phyloP scores from a whole-genome alignment of 441 rosid genomes.

The Breynia disticha region DNA sequence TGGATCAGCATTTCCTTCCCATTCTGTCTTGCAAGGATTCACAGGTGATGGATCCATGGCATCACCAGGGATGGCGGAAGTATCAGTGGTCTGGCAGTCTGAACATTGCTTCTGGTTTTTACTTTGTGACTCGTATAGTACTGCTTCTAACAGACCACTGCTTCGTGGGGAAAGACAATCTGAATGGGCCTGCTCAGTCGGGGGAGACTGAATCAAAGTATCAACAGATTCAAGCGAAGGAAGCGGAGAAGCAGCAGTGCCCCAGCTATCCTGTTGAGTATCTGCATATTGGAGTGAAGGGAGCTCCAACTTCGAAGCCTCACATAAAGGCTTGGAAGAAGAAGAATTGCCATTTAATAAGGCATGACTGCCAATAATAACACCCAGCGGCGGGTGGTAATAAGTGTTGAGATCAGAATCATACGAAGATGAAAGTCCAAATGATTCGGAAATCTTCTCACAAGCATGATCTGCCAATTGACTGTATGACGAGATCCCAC shows the following conservation, averaged over 20 bases:
- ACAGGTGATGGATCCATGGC: slow-evolving; percentile 32
- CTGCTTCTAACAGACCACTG: slow-evolving; percentile 79
- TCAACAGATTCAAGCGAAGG: slow-evolving; percentile 65
- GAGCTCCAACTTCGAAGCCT: slow-evolving; percentile 99
- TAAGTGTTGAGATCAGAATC: slow-evolving; percentile 43
- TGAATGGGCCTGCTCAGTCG: slow-evolving; percentile 37
- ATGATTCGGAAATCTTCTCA: slow-evolving; percentile 38
- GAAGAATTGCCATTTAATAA: slow-evolving; percentile 77
- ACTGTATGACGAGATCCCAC: slow-evolving; percentile 35
- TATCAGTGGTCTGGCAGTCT: slow-evolving; percentile 50
- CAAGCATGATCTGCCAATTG: slow-evolving; percentile 29
- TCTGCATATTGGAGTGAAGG: slow-evolving; percentile 99
- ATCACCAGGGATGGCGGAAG: slow-evolving; percentile 51
- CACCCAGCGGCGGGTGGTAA: slow-evolving; percentile 41
- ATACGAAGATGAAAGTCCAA: slow-evolving; percentile 37
- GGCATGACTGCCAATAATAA: slow-evolving; percentile 71
- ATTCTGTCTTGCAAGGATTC: slow-evolving; percentile 41
- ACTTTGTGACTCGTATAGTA: slow-evolving; percentile 13
- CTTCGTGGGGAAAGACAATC: slow-evolving; percentile 62
- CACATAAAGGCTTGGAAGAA: slow-evolving; percentile 66
- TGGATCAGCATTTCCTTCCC: slow-evolving; percentile 51
- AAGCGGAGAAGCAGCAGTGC: slow-evolving; percentile 42
- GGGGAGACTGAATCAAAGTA: slow-evolving; percentile 77
- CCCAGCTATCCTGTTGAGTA: slow-evolving; percentile 72
- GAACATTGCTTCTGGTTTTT: slow-evolving; percentile 32